Base-by-base conservation (phyloP, 73 alveolate genomes). In the Paraurostyla sp. region DNA sequence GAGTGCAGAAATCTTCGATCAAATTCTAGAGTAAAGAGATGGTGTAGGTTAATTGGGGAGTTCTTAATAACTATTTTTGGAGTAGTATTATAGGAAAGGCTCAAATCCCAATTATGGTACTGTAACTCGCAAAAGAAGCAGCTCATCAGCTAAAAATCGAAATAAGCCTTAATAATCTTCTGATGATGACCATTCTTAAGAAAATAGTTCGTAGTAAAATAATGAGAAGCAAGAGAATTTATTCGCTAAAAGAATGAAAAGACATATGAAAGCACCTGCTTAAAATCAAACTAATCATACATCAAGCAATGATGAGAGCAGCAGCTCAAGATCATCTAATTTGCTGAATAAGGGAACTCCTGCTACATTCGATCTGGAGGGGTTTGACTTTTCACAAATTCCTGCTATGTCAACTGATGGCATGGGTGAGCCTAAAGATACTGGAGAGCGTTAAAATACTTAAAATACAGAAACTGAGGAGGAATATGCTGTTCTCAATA, bases 381-480 rank as follows among this genome's bases (percentile, higher is more conserved):
- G 84, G 22, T 38, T 69, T 33, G 46, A 38, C 4, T 69, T 69
- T 9, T 38, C 59, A 3, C 38, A 69, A 13, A 69, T 69, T 13
- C 84, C 84, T 15, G 65, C 63, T 23, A 69, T 38, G 59, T 41
- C 65, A 7, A 16, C 6, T 43, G 84, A 69, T 43, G 84, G 84
- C 29, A 41, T 69, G 63, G 52, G 27, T 9, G 78, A 60, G 3
- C 3, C 35, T 60, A 23, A 9, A 3, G 3, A 60, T 60, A 3
- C 23, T 60, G 78, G 25, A 20, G 32, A 33, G 22, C 6, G 25
- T n/a, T n/a, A n/a, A 13, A 3, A 33, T 11, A 30, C 45, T 33
- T 50, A 60, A 29, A 60, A 45, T 9, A 60, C 78, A 30, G 78
- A 60, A 60, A 60, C 78, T 9, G 84, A 41, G 65, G 84, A 69